phyloP scores from a whole-genome alignment of 73 alveolate species.

The Symbiodinium pilosum region DNA sequence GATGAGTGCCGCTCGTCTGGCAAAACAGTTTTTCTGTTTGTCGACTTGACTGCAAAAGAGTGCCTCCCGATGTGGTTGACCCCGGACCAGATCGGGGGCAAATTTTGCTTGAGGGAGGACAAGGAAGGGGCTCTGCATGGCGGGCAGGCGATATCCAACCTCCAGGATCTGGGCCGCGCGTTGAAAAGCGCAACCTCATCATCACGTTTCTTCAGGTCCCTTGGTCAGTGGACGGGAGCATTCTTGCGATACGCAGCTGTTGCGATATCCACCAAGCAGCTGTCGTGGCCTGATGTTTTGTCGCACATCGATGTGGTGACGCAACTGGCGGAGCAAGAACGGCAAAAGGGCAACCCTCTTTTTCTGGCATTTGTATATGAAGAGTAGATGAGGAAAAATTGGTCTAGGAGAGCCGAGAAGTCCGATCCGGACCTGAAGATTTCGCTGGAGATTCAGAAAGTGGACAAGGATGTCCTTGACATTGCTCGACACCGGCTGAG shows the following conservation, averaged over 20 bases:
- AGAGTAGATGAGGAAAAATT: slow-evolving; percentile 8
- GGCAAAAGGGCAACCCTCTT: slow-evolving; percentile 11
- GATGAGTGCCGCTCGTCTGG: neutral
- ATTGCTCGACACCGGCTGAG: slow-evolving; percentile 3
- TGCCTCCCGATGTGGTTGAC: slow-evolving; percentile 26
- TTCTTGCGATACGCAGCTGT: slow-evolving; percentile 34
- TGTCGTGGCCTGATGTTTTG: slow-evolving; percentile 8
- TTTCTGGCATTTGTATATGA: slow-evolving; percentile 32
- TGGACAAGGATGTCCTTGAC: slow-evolving; percentile 49
- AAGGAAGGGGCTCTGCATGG: neutral
- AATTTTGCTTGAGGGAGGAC: neutral
- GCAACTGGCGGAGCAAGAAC: slow-evolving; percentile 48
- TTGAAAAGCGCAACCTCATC: slow-evolving; percentile 36
- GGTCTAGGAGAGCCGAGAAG: slow-evolving; percentile 20
- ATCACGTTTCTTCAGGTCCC: slow-evolving; percentile 25
- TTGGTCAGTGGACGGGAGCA: slow-evolving; percentile 57
- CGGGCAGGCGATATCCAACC: neutral
- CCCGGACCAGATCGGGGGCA: slow-evolving; percentile 20
- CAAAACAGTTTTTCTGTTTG: neutral
- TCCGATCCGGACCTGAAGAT: slow-evolving; percentile 13
- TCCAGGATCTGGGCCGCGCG: slow-evolving; percentile 22
- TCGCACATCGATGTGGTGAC: neutral
- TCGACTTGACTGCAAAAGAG: neutral
- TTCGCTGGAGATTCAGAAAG: neutral
- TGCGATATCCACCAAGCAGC: slow-evolving; percentile 9